These are phyloP conservation scores for Marasmius oreades DNA, from an alignment of 1,284 basidiomycete genomes.

Conservation along the genomic window DNA sequence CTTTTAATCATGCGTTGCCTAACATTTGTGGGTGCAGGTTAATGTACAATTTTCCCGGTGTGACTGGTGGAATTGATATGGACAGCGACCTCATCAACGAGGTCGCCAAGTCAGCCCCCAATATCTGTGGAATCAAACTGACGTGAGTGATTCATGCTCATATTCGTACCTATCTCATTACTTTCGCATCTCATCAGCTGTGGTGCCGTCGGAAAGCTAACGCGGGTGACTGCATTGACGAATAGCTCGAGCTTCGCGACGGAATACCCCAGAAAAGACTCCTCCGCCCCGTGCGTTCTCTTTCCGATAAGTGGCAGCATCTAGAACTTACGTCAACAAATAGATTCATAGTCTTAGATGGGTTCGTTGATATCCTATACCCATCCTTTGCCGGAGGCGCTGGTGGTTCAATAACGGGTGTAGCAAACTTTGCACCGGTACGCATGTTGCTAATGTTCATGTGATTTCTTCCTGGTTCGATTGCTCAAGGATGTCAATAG, in stretches of 20 bases:
- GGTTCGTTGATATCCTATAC: slow-evolving; percentile 13
- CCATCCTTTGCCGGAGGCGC: slow-evolving; percentile 8
- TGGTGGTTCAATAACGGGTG: slow-evolving; percentile 12
- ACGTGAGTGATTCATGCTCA: neutral
- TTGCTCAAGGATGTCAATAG: neutral
- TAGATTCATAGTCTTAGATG: slow-evolving; percentile 13
- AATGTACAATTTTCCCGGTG: slow-evolving; percentile 14
- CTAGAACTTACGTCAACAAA: slow-evolving; percentile 1
- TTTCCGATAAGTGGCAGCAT: neutral
- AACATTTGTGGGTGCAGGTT: neutral
- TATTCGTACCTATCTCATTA: neutral
- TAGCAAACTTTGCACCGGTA: slow-evolving; percentile 10
- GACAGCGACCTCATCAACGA: slow-evolving; percentile 12
- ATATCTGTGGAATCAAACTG: slow-evolving; percentile 8
- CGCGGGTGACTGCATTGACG: slow-evolving; percentile 4
- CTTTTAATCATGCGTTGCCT: neutral
- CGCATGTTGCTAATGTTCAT: neutral
- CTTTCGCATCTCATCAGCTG: neutral
- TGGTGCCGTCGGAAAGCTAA: slow-evolving; percentile 12
- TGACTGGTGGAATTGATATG: slow-evolving; percentile 12
- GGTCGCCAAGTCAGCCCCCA: slow-evolving; percentile 12
- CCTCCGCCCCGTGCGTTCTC: slow-evolving; percentile 6
- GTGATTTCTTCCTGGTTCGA: too few relatives aligned
- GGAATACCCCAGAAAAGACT: slow-evolving; percentile 6
- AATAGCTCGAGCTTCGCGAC: slow-evolving; percentile 4